phyloP scores from a whole-genome alignment of 306 rosid genomes.

The Cucumis hystrix region DNA sequence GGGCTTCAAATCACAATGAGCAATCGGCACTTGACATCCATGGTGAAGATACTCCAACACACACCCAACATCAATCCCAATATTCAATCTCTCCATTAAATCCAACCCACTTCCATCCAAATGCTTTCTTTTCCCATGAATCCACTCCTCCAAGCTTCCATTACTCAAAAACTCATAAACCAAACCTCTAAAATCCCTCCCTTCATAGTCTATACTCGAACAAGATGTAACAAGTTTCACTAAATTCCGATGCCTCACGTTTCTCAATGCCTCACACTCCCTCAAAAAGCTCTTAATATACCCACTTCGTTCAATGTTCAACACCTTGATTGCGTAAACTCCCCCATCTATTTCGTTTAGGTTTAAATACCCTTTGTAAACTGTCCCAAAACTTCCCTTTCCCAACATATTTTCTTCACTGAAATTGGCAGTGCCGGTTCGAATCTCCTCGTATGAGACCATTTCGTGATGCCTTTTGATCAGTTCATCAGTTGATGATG shows the following conservation, averaged over 20 bases:
- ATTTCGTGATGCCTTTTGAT: conserved; percentile 25
- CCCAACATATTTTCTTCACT: conserved; percentile 19
- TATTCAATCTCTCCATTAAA: conserved; percentile 44
- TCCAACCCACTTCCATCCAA: conserved; percentile 30
- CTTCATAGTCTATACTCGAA: conserved; percentile 46
- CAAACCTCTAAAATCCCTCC: conserved; percentile 45
- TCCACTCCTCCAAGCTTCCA: conserved; percentile 74
- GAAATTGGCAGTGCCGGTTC: conserved; percentile 43
- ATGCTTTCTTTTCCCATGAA: conserved; percentile 27
- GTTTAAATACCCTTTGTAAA: conserved; percentile 32
- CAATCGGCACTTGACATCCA: conserved; percentile 49
- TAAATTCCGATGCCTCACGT: conserved; percentile 53
- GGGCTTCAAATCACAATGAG: conserved; percentile 75
- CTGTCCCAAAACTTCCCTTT: conserved; percentile 54
- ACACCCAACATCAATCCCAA: conserved; percentile 47
- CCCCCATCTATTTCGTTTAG: conserved; percentile 17
- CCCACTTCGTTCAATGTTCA: conserved; percentile 28
- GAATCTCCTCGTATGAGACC: conserved; percentile 47
- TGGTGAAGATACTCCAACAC: conserved; percentile 60
- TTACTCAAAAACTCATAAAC: conserved; percentile 45
- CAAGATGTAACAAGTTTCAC: conserved; percentile 61
- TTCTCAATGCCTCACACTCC: conserved; percentile 55
- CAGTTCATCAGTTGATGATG: background rate
- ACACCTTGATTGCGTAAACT: conserved; percentile 51
- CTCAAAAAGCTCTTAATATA: conserved; percentile 52